Base-by-base conservation (phyloP, 345 rosid genomes). In the Eutrema yunnanense region DNA sequence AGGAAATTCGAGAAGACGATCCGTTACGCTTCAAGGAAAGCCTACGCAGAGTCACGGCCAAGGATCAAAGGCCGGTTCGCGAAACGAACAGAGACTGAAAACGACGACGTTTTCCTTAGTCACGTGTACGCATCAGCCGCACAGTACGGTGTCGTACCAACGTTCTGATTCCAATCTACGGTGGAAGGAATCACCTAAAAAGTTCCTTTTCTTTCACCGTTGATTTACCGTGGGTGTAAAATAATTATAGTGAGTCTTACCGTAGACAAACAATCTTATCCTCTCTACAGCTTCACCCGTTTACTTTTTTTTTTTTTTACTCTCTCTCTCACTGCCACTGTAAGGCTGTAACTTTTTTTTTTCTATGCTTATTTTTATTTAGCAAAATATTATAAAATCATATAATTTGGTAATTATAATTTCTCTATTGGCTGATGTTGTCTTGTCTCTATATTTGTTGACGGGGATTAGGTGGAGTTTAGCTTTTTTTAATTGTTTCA, bases 41-140 rank as follows among this genome's bases (percentile, higher is more conserved):
- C 97, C 0, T 94, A 94, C 22, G 98, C 98, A 2, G 98, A 94
- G 80, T 89, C 96, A 19, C 65, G 98, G 72, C 97, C 98, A 1
- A 71, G 98, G 73, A 89, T 94, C 87, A 94, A 91, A 78, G 98
- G 98, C 19, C 81, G 98, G 6, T 94, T 94, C 75, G 97, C 97
- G 12, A 94, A 92, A 79, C 80, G 97, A 2, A 75, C 82, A 1
- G 96, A 85, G 33, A 72, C 42, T 4, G 94, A 77, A 42, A 67
- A 62, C 4, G 92, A 88, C 61, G 78, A 74, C 56, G 80, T 77
- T 14, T 52, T 55, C 41, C 19, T 75, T 4, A 53, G 34, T 9
- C 69, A 76, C 0, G 75, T 67, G 8, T 64, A 73, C 16, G 56
- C 80, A 37, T 70, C 80, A 1, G 46, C 81, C 0, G 43, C 72